Percentiles rank a stretch among this genome's conserved stretches.
Conservation (phyloP, 2,329 filamentous ascomycete genomes). For the Cucurbitaria berberidis region DNA sequence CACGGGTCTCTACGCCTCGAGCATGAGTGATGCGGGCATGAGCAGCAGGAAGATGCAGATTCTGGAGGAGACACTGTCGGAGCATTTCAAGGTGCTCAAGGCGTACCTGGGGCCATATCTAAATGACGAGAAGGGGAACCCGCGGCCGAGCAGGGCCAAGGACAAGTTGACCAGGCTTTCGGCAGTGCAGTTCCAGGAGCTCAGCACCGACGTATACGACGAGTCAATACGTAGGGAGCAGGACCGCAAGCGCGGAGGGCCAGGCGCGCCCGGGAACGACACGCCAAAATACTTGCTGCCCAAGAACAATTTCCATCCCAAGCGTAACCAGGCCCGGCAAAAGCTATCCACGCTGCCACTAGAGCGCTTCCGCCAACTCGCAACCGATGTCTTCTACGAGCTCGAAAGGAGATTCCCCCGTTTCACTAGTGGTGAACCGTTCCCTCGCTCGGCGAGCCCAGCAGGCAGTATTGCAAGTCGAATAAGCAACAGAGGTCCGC, state of each 20-base stretch:
- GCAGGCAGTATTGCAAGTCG: conserved; percentile 63
- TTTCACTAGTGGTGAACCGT: conserved; percentile 74
- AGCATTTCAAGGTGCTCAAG: conserved; percentile 83
- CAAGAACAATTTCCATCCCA: conserved; percentile 91
- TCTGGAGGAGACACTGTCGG: conserved; percentile 73
- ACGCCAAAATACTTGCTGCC: conserved; percentile 72
- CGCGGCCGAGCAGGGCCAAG: conserved; percentile 83
- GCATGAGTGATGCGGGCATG: conserved; percentile 59
- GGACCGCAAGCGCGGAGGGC: conserved; percentile 54
- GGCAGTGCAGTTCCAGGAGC: conserved; percentile 91
- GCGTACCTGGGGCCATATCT: conserved; percentile 73
- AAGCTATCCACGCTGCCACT: conserved; percentile 89
- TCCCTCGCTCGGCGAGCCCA: conserved; percentile 69
- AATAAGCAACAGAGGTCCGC: conserved; percentile 61
- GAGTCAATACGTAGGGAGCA: conserved; percentile 88
- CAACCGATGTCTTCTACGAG: conserved; percentile 95
- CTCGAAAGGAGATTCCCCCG: conserved; percentile 87
- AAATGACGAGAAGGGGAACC: conserved; percentile 75
- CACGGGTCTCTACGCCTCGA: conserved; percentile 65
- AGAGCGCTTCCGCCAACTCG: conserved; percentile 86
- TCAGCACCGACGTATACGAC: conserved; percentile 97
- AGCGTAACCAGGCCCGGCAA: conserved; percentile 96
- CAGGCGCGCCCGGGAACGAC: conserved; percentile 55
- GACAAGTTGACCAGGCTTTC: conserved; percentile 93
- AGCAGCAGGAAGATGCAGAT: conserved; percentile 65